Evolutionary conservation across 495 filamentous ascomycete genomes (phyloP).

Genomic region (Xylaria intraflava): DNA sequence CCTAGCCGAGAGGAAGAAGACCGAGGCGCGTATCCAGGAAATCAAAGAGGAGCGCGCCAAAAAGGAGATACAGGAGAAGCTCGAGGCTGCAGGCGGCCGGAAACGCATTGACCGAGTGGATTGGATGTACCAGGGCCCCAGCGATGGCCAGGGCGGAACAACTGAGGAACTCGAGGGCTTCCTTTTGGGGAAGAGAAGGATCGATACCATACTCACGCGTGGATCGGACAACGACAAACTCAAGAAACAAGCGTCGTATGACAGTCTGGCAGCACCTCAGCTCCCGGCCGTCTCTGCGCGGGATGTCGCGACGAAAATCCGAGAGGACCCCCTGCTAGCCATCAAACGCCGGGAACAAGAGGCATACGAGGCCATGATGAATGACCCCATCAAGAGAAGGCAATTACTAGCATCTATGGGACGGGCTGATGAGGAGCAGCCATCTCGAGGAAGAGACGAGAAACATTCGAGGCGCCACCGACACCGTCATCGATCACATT

Average conservation of each 20-base stretch:
- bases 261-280: constrained; percentile 53
- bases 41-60: constrained; percentile 89
- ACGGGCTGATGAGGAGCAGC: constrained; percentile 38
- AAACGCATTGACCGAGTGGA: constrained; percentile 75
- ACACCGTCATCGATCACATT: constrained; percentile 30
- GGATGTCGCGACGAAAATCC: constrained; percentile 76
- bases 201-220: constrained; percentile 80
- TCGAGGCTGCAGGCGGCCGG: constrained; percentile 80
- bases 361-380: constrained; percentile 82
- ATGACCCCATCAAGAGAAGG: constrained; percentile 66
- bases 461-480: constrained; percentile 46
- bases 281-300: constrained; percentile 54
- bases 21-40: constrained; percentile 69
- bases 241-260: constrained; percentile 67
- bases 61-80: constrained; percentile 82
- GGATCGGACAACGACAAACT: constrained; percentile 73
- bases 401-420: constrained; percentile 60
- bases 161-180: constrained; percentile 93
- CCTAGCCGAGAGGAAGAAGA: constrained; percentile 89
- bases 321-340: constrained; percentile 81
- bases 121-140: constrained; percentile 94
- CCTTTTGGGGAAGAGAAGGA: constrained; percentile 81
- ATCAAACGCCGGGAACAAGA: constrained; percentile 91
- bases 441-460: constrained; percentile 37
- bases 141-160: constrained; percentile 68